Evolutionary conservation across 495 filamentous ascomycete species (phyloP).

Genomic region (Pseudomonodictys pantanalensis): DNA sequence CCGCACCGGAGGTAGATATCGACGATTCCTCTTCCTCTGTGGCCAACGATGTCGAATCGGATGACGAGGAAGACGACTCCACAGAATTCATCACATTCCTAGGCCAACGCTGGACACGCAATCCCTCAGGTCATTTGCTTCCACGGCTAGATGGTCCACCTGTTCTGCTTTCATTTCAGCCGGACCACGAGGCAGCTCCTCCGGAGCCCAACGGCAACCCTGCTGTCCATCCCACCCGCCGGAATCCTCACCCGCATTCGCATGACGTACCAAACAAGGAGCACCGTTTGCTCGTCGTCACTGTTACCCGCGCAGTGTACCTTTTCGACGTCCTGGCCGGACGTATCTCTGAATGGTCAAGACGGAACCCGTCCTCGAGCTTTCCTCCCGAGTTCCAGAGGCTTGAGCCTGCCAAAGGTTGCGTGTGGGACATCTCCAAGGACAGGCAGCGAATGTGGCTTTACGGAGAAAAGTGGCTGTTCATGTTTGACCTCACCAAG

Average conservation of each 20-base stretch:
- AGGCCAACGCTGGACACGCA: constrained; percentile 62
- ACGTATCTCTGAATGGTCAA: constrained; percentile 76
- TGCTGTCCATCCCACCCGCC: constrained; percentile 45
- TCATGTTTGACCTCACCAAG: constrained; percentile 82
- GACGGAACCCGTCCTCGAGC: constrained; percentile 69
- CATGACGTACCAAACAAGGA: constrained; percentile 46
- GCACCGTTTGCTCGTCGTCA: constrained; percentile 70
- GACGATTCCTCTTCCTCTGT: constrained; percentile 34
- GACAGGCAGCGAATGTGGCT: constrained; percentile 70
- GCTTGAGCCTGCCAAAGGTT: constrained; percentile 75
- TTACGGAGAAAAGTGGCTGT: constrained; percentile 80
- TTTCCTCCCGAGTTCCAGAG: constrained; percentile 70
- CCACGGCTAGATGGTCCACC: constrained; percentile 71
- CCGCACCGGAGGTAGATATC: constrained; percentile 33
- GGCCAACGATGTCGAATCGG: constrained; percentile 47
- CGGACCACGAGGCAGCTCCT: constrained; percentile 38
- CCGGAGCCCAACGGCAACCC: constrained; percentile 47
- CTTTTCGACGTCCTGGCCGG: constrained; percentile 75
- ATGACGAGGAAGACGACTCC: constrained; percentile 38
- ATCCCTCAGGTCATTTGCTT: constrained; percentile 65
- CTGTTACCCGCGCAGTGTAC: constrained; percentile 69
- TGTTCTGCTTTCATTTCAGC: constrained; percentile 74
- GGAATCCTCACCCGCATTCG: constrained; percentile 49
- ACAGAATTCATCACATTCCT: constrained; percentile 30
- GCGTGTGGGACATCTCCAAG: constrained; percentile 71